Evolutionary conservation across 352 stramenopile genomes (phyloP), one percentile per base, ranked within the genome.

Genomic region (Globisporangium splendens): DNA sequence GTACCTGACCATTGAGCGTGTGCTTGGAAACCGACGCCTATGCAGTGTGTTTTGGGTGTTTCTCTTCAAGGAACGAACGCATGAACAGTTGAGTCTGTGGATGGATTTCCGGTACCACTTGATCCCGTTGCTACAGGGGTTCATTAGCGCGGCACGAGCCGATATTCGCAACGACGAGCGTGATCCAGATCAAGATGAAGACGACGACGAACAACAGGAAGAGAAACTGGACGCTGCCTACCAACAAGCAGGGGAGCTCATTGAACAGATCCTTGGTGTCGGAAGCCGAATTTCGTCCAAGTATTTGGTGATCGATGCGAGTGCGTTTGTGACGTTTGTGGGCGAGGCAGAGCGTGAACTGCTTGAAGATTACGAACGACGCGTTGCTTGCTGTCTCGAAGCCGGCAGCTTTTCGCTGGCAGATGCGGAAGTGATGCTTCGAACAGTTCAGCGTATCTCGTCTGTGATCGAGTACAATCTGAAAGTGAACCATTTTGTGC

Each of bases 11-110:
- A 59, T 95, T 13, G 75, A 91, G 41, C 79, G 77, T 1, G 83
- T 95, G 11, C 59, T 95, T 15, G 70, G 66, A 17, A 95, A 95
- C 61, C 73, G 85, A 6, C 72, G 85, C 24, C 59, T 95, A 12
- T 95, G 85, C 56, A 93, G 85, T 46, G 77, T 95, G 0, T 95
- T 95, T 53, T 95, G 85, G 85, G 81, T 95, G 8, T 92, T 89
- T 59, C 52, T 95, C 15, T 95, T 92, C 63, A 92, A 93, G 54
- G 85, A 95, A 33, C 83, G 85, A 42, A 85, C 77, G 5, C 85
- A 95, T 51, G 72, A 89, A 47, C 81, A 88, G 38, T 46, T 95
- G 43, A 95, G 85, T 68, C 59, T 91, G 17, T 95, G 83, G 83
- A 91, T 95, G 83, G 85, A 95, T 31, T 75, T 89, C 41, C 73